Percentiles rank a stretch among this genome's conserved stretches.
These are phyloP conservation scores for Neofusicoccum ribis DNA, from an alignment of 2,329 filamentous ascomycete genomes.

Conservation along the genomic window DNA sequence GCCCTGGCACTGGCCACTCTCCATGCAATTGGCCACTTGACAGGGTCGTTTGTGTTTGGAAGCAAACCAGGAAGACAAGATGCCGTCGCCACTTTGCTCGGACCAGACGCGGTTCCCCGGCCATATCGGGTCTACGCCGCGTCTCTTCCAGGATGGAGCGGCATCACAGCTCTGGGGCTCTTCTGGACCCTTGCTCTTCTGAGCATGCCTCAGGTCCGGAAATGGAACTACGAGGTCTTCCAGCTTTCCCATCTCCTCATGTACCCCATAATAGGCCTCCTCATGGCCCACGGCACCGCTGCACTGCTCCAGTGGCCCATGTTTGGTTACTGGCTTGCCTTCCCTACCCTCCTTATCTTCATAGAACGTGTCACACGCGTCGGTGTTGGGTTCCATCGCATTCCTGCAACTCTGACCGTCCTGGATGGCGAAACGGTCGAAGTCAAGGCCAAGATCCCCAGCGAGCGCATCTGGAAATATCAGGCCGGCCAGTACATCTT, in stretches of 20 bases:
- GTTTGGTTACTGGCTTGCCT: constrained; percentile 58
- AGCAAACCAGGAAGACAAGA: constrained; percentile 48
- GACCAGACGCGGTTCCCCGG: constrained; percentile 45
- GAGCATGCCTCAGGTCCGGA: constrained; percentile 53
- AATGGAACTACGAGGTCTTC: constrained; percentile 58
- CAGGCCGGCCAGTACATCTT: constrained; percentile 61
- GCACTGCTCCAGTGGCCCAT: constrained; percentile 56
- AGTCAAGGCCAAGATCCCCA: constrained; percentile 51
- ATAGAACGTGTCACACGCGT: constrained; percentile 51
- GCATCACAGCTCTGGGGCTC: constrained; percentile 50
- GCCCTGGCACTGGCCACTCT: constrained; percentile 53
- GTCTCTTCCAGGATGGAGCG: constrained; percentile 53
- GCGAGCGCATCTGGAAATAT: constrained; percentile 53
- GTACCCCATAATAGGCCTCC: constrained; percentile 58
- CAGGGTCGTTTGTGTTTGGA: constrained; percentile 54
- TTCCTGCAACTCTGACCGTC: constrained; percentile 51
- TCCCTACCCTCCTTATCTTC: constrained; percentile 54
- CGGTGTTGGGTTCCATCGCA: constrained; percentile 48
- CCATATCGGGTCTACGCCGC: constrained; percentile 51
- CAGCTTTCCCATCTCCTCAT: constrained; percentile 59
- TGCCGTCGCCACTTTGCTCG: constrained; percentile 48
- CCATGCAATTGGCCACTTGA: constrained; percentile 57
- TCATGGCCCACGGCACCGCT: constrained; percentile 57
- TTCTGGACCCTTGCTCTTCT: constrained; percentile 53
- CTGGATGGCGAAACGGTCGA: constrained; percentile 56